Evolutionary conservation across 2,329 filamentous ascomycete species (phyloP).

Genomic region (Myriosclerotinia duriaeana): DNA sequence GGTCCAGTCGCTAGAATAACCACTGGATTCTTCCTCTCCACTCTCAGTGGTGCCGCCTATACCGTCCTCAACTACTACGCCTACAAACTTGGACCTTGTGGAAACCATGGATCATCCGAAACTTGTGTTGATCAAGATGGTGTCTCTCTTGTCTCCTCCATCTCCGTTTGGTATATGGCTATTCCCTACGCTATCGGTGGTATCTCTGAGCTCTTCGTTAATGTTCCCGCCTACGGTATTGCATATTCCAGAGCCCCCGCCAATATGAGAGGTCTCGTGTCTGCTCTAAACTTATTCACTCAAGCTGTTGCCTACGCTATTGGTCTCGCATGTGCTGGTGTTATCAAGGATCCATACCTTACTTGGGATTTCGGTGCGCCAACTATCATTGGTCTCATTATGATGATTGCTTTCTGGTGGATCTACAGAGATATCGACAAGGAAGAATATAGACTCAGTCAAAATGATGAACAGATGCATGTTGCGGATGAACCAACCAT

Average conservation of each 20-base stretch:
- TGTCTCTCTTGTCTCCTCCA: slow-evolving; percentile 35
- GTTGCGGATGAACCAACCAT: background rate
- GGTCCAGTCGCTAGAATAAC: slow-evolving; percentile 75
- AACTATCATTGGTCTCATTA: slow-evolving; percentile 48
- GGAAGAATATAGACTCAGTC: slow-evolving; percentile 47
- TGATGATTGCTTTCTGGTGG: slow-evolving; percentile 49
- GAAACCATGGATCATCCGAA: slow-evolving; percentile 41
- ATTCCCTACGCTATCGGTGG: slow-evolving; percentile 53
- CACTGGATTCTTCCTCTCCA: slow-evolving; percentile 64
- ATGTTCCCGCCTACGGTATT: slow-evolving; percentile 53
- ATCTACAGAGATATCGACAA: slow-evolving; percentile 49
- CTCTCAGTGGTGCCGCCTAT: slow-evolving; percentile 57
- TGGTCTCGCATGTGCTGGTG: slow-evolving; percentile 47
- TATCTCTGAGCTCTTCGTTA: slow-evolving; percentile 53
- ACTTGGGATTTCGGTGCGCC: slow-evolving; percentile 52
- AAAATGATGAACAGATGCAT: slow-evolving; percentile 36
- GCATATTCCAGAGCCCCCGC: slow-evolving; percentile 52
- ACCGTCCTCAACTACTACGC: slow-evolving; percentile 61
- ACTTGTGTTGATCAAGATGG: slow-evolving; percentile 33
- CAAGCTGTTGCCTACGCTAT: slow-evolving; percentile 49
- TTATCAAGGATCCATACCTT: slow-evolving; percentile 51
- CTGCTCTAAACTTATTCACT: slow-evolving; percentile 51
- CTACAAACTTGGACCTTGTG: slow-evolving; percentile 63
- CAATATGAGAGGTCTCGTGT: slow-evolving; percentile 54
- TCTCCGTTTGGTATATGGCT: slow-evolving; percentile 58